Evolutionary conservation across 805 yeast genomes (phyloP).

Genomic region (Deakozyma indianensis): DNA sequence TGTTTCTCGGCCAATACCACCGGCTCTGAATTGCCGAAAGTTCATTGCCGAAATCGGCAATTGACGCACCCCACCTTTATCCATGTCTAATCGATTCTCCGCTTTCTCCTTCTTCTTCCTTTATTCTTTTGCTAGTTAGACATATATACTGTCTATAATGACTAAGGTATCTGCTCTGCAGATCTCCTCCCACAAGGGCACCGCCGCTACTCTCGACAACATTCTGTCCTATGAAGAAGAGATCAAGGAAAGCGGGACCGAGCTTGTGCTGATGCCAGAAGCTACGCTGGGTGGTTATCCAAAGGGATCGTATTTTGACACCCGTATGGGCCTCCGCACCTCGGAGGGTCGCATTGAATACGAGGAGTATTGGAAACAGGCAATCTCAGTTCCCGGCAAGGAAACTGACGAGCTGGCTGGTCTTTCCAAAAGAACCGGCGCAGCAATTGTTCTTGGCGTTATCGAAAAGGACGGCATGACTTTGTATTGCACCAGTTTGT

Average conservation of each 20-base stretch:
- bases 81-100: too few species aligned
- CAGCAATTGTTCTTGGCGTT: constrained; percentile 27
- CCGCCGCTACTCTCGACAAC: constrained; percentile 24
- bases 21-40: too few species aligned
- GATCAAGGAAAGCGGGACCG: constrained; percentile 20
- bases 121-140: too few species aligned
- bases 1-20: too few species aligned
- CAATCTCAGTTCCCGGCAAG: constrained; percentile 24
- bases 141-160: neutral
- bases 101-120: too few species aligned
- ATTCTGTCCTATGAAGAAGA: constrained; percentile 26
- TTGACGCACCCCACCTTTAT: too few species aligned
- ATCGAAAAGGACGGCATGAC: constrained; percentile 27
- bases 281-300: constrained; percentile 35
- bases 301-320: constrained; percentile 29
- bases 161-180: constrained; percentile 29
- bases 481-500: constrained; percentile 28
- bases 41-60: too few species aligned
- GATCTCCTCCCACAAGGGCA: constrained; percentile 25
- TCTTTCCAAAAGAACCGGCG: constrained; percentile 22
- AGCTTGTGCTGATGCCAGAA: constrained; percentile 31
- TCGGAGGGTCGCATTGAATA: constrained; percentile 28
- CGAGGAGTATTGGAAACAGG: constrained; percentile 4
- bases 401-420: constrained; percentile 23
- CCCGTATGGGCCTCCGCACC: constrained; percentile 28